A percentile compares a stretch with the other conserved stretches of the same genome.
phyloP scores from a whole-genome alignment of 306 rosid species.

The Acacia acuminata region DNA sequence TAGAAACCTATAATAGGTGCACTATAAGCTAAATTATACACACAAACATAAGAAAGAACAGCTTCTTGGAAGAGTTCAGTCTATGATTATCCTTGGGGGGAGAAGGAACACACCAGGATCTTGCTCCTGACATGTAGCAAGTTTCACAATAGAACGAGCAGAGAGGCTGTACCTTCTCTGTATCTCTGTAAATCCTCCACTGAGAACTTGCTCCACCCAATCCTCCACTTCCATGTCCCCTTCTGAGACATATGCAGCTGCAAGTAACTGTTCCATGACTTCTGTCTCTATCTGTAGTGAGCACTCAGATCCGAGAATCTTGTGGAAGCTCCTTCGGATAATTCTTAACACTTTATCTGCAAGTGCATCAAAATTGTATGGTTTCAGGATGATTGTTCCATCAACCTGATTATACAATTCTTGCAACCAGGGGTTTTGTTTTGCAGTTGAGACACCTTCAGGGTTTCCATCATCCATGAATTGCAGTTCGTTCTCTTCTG shows the following conservation, averaged over 20 bases:
- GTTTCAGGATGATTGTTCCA: slow-evolving; percentile 67
- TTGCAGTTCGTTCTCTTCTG: slow-evolving; percentile 55
- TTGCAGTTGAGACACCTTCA: slow-evolving; percentile 47
- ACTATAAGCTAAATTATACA: slow-evolving; percentile 58
- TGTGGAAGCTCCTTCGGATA: slow-evolving; percentile 51
- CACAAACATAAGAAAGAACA: slow-evolving; percentile 38
- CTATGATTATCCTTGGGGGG: slow-evolving; percentile 61
- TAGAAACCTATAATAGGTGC: too few species aligned
- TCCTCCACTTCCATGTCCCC: slow-evolving; percentile 55
- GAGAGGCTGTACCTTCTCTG: slow-evolving; percentile 48
- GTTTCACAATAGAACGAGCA: slow-evolving; percentile 56
- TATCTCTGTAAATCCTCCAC: slow-evolving; percentile 61
- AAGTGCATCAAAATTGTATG: slow-evolving; percentile 68
- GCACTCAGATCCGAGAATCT: slow-evolving; percentile 47
- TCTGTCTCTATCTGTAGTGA: slow-evolving; percentile 56
- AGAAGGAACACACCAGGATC: slow-evolving; percentile 44
- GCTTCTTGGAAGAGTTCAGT: slow-evolving; percentile 36
- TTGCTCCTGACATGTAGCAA: slow-evolving; percentile 54
- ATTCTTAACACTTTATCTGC: slow-evolving; percentile 52
- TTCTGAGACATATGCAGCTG: slow-evolving; percentile 65
- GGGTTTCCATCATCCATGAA: slow-evolving; percentile 35
- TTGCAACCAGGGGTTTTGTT: slow-evolving; percentile 66
- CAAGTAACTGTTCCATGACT: slow-evolving; percentile 73
- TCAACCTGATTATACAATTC: slow-evolving; percentile 54
- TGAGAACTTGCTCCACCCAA: slow-evolving; percentile 80